Percentiles rank a stretch among this genome's conserved stretches.
Evolutionary conservation across 441 rosid genomes (phyloP).

Genomic region (Mallotus japonicus): DNA sequence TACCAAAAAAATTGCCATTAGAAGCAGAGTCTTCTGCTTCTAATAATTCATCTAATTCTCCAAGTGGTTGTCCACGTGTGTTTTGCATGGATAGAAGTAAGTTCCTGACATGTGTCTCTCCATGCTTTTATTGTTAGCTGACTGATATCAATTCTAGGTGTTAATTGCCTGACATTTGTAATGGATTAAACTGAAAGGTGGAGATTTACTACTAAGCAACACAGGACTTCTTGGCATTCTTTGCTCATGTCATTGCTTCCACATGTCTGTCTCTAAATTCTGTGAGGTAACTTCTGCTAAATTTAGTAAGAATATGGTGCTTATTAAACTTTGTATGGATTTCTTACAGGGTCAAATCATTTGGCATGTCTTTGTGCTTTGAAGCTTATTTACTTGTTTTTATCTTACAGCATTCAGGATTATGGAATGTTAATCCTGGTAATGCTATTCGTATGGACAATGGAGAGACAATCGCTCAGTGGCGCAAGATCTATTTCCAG

Average conservation of each 20-base stretch:
- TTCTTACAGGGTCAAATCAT: conserved; percentile 5
- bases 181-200: conserved; percentile 34
- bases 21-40: conserved; percentile 28
- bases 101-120: conserved; percentile 17
- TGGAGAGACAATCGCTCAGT: conserved; percentile 51
- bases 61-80: conserved; percentile 38
- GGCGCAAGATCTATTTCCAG: conserved; percentile 48
- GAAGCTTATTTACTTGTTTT: conserved; percentile 15
- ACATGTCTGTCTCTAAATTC: conserved; percentile 52
- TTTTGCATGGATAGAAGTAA: conserved; percentile 48
- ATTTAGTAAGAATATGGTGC: neutral
- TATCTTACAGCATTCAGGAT: conserved; percentile 47
- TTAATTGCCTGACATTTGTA: conserved; percentile 19
- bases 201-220: conserved; percentile 53
- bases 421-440: conserved; percentile 44
- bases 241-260: conserved; percentile 52
- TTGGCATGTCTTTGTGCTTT: conserved; percentile 10
- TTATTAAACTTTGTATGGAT: neutral
- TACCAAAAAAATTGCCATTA: conserved; percentile 19
- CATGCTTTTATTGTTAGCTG: neutral
- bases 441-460: conserved; percentile 47
- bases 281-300: conserved; percentile 44
- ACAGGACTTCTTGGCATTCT: conserved; percentile 45
- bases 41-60: conserved; percentile 20
- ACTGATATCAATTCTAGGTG: conserved; percentile 5